Base-by-base conservation (phyloP, 1,284 basidiomycete species). In the Sporisorium graminicola region DNA sequence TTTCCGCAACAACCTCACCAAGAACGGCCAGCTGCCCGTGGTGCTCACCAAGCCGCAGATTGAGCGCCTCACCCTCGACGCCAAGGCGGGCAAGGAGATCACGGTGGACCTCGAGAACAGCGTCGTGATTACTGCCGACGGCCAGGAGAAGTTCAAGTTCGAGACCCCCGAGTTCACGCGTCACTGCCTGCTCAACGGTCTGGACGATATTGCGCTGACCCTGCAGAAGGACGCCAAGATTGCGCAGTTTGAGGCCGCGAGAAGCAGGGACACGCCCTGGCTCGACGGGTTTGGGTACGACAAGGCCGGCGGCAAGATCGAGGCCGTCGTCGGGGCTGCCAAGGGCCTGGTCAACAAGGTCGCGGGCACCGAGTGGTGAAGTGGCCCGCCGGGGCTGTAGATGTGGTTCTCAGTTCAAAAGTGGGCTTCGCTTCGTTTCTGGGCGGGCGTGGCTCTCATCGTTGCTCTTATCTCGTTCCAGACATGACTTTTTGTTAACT, bases 191-290 rank as follows among this genome's bases (percentile, higher is more conserved):
- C 60, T 85, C 31, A 77, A 85, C 29, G 83, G 82, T 3, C 66
- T 83, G 1, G 83, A 85, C 54, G 83, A 85, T 59, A 83, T 85
- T 47, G 79, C 72, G 26, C 74, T 84, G n/a, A 83, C 82, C 12
- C 63, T 85, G 51, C 75, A 79, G 46, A 77, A 84, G 57, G 81
- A 81, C 44, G 65, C 64, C 3, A 26, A 66, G 31, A 85, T 85
- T 29, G 42, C 58, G 1, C 60, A 27, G 5, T 85, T 83, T 43
- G 83, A 85, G 62, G 18, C 49, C 47, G 60, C 61, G 53, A 64
- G 83, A n/a, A 58, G 52, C 16, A n/a, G 22, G 13, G 46, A 68
- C 24, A 85, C 82, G 31, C 83, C 83, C 12, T 85, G 83, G 83
- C 65, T 83, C 16, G 81, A 79, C 49, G 81, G 81, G 3, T 80